Evolutionary conservation across 1,284 basidiomycete genomes (phyloP).

Genomic region (Bjerkandera adusta): DNA sequence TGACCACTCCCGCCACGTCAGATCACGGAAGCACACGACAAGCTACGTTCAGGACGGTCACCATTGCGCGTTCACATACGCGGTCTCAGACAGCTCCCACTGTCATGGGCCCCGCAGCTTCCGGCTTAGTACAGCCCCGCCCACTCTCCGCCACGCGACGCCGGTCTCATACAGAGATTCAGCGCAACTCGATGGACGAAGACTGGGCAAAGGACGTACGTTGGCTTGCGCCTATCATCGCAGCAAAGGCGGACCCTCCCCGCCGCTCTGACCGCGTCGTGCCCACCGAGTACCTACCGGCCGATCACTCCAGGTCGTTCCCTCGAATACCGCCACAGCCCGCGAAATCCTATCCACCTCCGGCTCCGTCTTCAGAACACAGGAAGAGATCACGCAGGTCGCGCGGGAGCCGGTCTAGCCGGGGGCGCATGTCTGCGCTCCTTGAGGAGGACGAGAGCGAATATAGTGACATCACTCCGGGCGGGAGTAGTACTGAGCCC

Average conservation of each 20-base stretch:
- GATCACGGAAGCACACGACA: constrained; percentile 15
- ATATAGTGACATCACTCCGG: constrained; percentile 20
- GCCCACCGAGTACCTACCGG: constrained; percentile 19
- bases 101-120: constrained; percentile 15
- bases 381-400: constrained; percentile 14
- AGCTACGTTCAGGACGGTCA: constrained; percentile 21
- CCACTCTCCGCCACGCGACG: constrained; percentile 21
- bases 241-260: constrained; percentile 21
- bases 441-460: constrained; percentile 43
- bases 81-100: constrained; percentile 10
- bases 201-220: constrained; percentile 65
- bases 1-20: constrained; percentile 26
- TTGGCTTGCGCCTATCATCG: constrained; percentile 47
- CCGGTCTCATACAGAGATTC: constrained; percentile 29
- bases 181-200: constrained; percentile 41
- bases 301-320: constrained; percentile 10
- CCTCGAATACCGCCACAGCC: constrained; percentile 13
- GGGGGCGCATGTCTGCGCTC: constrained; percentile 39
- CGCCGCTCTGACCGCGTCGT: constrained; percentile 19
- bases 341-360: constrained; percentile 13
- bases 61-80: constrained; percentile 23
- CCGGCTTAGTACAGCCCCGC: constrained; percentile 15
- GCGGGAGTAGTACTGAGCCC: constrained; percentile 25
- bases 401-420: constrained; percentile 16
- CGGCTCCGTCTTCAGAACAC: constrained; percentile 16